Base-by-base conservation (phyloP, 164 flowering plant species). In the Aristolochia contorta region DNA sequence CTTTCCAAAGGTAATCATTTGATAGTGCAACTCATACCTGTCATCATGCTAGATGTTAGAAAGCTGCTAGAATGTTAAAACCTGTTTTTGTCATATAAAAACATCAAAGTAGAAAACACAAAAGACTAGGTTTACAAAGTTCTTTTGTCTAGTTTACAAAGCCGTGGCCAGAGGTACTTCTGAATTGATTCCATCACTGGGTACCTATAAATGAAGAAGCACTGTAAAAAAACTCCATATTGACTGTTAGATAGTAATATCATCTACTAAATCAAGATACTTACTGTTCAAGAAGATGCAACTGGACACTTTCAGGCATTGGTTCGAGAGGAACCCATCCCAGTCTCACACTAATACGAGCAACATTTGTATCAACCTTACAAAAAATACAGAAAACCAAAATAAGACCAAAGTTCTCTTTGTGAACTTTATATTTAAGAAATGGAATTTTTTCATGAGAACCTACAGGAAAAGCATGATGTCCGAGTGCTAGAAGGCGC, bases 381-480 rank as follows among this genome's bases (percentile, higher is more conserved):
- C 27, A 15, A 55, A 46, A 32, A 23, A 51, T 46, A 46, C 3
- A 33, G 58, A 59, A 54, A 65, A 19, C 20, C 1, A 48, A 24
- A 37, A 37, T 37, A 10, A 37, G 43, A 37, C 43, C 43, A 37
- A 3, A 4, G 43, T 37, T 37, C 12, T 37, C 43, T 37, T 37
- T 37, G 10, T 3, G 43, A 37, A 37, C 9, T 37, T 37, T 6
- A 10, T 37, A 47, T 16, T 15, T 56, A 37, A 37, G 43, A 37
- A 37, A 37, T 37, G 7, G 1, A 37, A 37, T 37, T 37, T 23
- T 3, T 53, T 16, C 14, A 23, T 32, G 12, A 48, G 22, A 60
- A 69, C 91, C 81, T 82, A 94, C 99, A 15, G 99, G 99, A 59
- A 94, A 91, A 54, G 99, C 99, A 71, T 86, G 84, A 69, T 94